Evolutionary conservation across 768 basidiomycete species (phyloP).

Genomic region (Lactarius evosmus): DNA sequence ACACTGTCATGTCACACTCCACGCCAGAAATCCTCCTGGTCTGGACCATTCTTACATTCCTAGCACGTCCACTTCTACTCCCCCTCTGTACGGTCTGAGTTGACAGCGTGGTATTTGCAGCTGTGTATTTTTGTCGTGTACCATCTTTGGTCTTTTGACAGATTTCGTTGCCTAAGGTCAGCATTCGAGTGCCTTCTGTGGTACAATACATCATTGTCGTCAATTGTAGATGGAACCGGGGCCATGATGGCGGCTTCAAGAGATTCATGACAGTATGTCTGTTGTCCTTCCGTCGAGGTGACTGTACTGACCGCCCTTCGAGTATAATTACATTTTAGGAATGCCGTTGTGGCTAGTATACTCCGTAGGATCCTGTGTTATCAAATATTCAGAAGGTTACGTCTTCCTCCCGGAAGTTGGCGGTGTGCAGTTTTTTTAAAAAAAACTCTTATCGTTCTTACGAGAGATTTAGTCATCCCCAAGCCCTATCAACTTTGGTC

Average conservation of each 20-base stretch:
- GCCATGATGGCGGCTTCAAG: constrained; percentile 71
- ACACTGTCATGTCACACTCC: constrained; percentile 53
- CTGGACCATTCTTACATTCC: constrained; percentile 53
- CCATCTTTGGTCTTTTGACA: constrained; percentile 77
- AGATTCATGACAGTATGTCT: constrained; percentile 76
- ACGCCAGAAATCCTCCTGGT: constrained; percentile 59
- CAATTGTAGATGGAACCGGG: constrained; percentile 59
- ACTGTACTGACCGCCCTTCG: neutral
- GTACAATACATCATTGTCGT: neutral
- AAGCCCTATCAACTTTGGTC: constrained; percentile 63
- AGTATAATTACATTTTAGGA: constrained; percentile 71
- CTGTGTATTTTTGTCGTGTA: constrained; percentile 59
- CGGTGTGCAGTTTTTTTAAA: constrained; percentile 44
- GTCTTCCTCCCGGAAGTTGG: constrained; percentile 44
- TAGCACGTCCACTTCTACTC: constrained; percentile 41
- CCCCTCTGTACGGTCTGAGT: neutral
- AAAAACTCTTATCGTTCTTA: neutral
- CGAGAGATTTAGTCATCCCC: constrained; percentile 49
- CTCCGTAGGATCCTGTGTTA: constrained; percentile 57
- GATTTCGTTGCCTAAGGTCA: constrained; percentile 67
- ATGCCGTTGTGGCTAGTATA: constrained; percentile 59
- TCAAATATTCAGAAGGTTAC: constrained; percentile 74
- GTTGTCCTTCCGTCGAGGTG: neutral
- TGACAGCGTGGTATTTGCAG: constrained; percentile 35
- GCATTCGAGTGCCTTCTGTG: constrained; percentile 24